A percentile compares a stretch with the other conserved stretches of the same genome.
These are phyloP conservation scores for Yueomyces sp. DNA, from an alignment of 805 yeast genomes.

Conservation along the genomic window DNA sequence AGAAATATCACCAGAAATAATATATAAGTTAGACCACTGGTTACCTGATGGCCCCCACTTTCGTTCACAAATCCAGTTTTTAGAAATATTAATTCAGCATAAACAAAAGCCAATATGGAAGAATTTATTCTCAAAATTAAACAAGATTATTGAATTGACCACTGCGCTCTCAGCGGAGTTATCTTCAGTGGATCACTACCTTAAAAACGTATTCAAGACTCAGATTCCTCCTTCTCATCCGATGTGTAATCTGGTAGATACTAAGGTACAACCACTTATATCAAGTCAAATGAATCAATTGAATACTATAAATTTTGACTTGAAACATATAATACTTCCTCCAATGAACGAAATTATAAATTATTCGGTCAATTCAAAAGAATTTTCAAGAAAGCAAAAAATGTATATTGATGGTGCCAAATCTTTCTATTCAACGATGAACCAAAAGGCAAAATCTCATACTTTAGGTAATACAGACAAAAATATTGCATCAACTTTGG, in stretches of 20 bases:
- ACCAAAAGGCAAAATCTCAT: conserved; percentile 1
- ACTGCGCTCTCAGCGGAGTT: background rate
- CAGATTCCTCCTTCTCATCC: background rate
- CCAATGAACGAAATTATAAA: background rate
- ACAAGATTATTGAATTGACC: background rate
- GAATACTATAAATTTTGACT: background rate
- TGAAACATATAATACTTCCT: background rate
- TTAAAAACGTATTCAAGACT: background rate
- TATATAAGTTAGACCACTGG: background rate
- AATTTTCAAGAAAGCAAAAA: conserved; percentile 3
- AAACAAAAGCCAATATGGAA: background rate
- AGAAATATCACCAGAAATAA: too few species aligned
- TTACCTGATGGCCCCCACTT: conserved; percentile 2
- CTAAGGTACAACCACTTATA: too few species aligned
- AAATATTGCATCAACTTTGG: background rate
- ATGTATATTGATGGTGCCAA: conserved; percentile 7
- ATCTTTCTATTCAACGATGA: conserved; percentile 5
- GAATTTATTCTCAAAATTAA: background rate
- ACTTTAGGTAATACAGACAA: background rate
- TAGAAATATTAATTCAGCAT: background rate
- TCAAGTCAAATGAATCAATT: background rate
- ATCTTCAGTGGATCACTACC: background rate
- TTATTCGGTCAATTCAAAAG: background rate
- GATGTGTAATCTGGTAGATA: background rate
- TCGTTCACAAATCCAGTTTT: background rate